Conservation (phyloP, 2,329 filamentous ascomycete genomes). For the Tolypocladium inflatum region DNA sequence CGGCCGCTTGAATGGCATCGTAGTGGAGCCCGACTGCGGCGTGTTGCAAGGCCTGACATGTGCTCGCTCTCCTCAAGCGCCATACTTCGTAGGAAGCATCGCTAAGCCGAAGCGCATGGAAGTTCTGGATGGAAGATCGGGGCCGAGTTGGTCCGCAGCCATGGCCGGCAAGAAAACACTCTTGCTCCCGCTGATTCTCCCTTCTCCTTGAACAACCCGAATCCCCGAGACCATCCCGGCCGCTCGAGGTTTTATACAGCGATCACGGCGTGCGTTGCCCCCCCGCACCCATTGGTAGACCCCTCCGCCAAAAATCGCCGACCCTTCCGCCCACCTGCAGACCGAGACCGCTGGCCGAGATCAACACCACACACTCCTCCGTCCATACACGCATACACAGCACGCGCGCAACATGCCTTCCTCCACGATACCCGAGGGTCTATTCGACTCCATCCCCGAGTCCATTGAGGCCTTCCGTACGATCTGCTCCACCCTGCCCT, state of each 20-base stretch:
- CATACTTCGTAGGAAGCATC: not conserved
- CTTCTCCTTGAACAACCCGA: not conserved
- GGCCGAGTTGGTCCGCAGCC: not conserved
- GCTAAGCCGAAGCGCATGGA: not conserved
- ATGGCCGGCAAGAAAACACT: not conserved
- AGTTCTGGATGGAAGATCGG: not conserved
- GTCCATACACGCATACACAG: not conserved
- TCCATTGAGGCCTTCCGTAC: conserved; percentile 55
- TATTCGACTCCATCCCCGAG: conserved; percentile 58
- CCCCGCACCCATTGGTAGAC: not conserved
- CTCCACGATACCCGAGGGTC: conserved; percentile 36
- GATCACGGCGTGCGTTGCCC: not conserved
- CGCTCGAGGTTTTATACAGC: not conserved
- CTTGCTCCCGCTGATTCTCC: not conserved
- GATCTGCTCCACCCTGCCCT: conserved; percentile 14
- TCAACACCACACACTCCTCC: not conserved
- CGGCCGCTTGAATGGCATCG: too few relatives aligned
- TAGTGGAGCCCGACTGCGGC: not conserved
- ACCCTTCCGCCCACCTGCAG: not conserved
- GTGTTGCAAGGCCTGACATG: not conserved
- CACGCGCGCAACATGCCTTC: conserved; percentile 33
- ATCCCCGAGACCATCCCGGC: not conserved
- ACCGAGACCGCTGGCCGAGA: not conserved
- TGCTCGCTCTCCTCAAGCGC: not conserved
- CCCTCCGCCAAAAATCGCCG: not conserved